Conservation (phyloP, 2,329 filamentous ascomycete genomes). For the Aspergillus ustus region DNA sequence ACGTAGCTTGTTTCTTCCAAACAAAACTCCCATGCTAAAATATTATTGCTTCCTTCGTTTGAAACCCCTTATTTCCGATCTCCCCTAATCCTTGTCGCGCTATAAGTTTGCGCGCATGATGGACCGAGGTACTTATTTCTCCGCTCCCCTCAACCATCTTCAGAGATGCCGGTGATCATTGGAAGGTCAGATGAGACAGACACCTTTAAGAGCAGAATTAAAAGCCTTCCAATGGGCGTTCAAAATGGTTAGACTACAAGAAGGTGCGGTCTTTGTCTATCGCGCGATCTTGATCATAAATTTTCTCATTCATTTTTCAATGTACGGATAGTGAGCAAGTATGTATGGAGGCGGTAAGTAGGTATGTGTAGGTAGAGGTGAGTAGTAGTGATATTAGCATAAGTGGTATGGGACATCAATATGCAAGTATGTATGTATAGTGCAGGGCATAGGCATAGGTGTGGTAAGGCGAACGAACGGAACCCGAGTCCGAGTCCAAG, state of each 20-base stretch:
- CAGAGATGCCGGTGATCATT: neutral
- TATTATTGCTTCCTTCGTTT: too few species aligned
- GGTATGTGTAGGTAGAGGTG: neutral
- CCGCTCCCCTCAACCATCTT: neutral
- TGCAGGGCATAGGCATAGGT: conserved; percentile 5
- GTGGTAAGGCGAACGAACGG: neutral
- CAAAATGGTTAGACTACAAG: too few species aligned
- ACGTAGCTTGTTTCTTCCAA: too few species aligned
- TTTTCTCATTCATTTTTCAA: neutral
- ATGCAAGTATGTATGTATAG: conserved; percentile 1
- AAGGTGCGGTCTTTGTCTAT: neutral
- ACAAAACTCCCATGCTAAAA: too few species aligned
- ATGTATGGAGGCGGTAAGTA: neutral
- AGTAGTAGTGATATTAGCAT: conserved; percentile 16
- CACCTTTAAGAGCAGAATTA: too few species aligned
- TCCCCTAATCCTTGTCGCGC: neutral
- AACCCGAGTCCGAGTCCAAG: neutral
- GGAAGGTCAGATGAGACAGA: neutral
- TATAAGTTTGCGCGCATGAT: neutral
- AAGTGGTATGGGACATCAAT: conserved; percentile 17
- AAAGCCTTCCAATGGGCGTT: too few species aligned
- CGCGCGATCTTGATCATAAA: neutral
- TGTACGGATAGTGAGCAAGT: neutral
- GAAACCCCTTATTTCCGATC: too few species aligned
- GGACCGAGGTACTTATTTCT: neutral